A percentile compares a stretch with the other conserved stretches of the same genome.
Evolutionary conservation across 1,139 yeast genomes (phyloP).

Genomic region (Eremothecium gossypii): DNA sequence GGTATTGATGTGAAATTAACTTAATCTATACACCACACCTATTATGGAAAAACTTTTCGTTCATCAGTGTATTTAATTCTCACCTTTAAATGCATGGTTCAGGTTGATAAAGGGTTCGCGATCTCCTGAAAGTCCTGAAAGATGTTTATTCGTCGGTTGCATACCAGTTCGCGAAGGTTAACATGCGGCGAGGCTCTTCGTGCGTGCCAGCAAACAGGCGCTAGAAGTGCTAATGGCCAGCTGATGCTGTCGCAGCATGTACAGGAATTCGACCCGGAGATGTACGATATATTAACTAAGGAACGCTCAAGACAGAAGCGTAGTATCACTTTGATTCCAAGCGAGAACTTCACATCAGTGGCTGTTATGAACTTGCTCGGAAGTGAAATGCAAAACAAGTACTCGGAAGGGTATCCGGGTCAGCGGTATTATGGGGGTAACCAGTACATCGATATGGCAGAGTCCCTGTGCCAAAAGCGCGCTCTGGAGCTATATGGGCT

Average conservation of each 20-base stretch:
- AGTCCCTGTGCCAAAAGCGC: constrained; percentile 79
- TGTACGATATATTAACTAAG: constrained; percentile 59
- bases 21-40: too few species aligned
- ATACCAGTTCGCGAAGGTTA: too few species aligned
- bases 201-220: too few species aligned
- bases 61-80: too few species aligned
- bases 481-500: constrained; percentile 79
- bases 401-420: constrained; percentile 98
- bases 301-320: constrained; percentile 81
- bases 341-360: constrained; percentile 90
- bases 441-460: constrained; percentile 87
- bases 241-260: constrained; percentile 54
- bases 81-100: too few species aligned
- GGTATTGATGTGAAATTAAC: too few species aligned
- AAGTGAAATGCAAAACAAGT: constrained; percentile 94
- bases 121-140: too few species aligned
- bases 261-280: constrained; percentile 72
- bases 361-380: constrained; percentile 93
- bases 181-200: too few species aligned
- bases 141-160: too few species aligned
- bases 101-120: too few species aligned
- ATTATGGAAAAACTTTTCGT: too few species aligned
- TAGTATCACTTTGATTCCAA: constrained; percentile 85
- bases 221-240: constrained; percentile 9
- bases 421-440: constrained; percentile 97